These are phyloP conservation scores for Alternaria arbusti DNA, from an alignment of 2,329 filamentous ascomycete species.

Conservation along the genomic window DNA sequence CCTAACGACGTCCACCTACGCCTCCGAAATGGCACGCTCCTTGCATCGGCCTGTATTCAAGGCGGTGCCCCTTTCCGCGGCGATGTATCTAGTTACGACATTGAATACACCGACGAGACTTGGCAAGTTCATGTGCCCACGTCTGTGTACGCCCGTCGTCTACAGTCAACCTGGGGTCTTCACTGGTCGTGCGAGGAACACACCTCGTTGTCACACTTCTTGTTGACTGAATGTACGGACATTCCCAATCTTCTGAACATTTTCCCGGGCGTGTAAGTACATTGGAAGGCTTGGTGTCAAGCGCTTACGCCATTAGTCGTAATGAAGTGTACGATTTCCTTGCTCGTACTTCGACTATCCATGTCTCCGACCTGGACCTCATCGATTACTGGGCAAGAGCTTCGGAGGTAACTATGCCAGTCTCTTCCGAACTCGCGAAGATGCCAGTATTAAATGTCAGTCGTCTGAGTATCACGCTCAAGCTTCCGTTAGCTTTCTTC, in stretches of 20 bases:
- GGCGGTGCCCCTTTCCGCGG: no score
- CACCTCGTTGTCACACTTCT: not conserved
- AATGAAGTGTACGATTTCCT: not conserved
- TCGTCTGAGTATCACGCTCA: not conserved
- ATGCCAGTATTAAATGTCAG: not conserved
- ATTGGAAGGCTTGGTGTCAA: not conserved
- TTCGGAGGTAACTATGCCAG: not conserved
- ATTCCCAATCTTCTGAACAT: not conserved
- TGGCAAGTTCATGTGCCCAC: no score
- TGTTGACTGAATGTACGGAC: not conserved
- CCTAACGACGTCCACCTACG: not conserved
- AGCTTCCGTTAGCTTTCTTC: not conserved
- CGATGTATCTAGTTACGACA: no score
- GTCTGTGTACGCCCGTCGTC: not conserved
- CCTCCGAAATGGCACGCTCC: not conserved
- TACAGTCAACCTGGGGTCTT: not conserved
- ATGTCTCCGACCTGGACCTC: not conserved
- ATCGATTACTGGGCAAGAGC: not conserved
- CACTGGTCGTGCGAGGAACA: not conserved
- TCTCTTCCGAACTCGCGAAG: not conserved
- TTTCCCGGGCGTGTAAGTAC: not conserved
- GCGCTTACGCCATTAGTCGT: not conserved
- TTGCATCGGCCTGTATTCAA: not conserved
- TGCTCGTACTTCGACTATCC: not conserved
- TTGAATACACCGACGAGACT: no score